phyloP scores from a whole-genome alignment of 2,329 filamentous ascomycete species.

The Cyphellophora attinorum region DNA sequence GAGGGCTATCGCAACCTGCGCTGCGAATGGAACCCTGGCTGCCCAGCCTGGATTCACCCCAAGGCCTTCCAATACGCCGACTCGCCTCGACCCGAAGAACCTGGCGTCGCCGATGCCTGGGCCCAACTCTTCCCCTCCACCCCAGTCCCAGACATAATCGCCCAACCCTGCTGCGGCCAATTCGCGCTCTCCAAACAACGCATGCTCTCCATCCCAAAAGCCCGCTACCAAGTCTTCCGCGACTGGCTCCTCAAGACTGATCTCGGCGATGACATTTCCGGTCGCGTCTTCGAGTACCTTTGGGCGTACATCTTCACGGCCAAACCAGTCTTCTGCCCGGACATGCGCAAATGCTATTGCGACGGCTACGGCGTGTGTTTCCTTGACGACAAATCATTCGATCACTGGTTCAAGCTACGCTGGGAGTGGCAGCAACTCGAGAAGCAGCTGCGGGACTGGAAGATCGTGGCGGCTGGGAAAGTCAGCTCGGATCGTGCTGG shows the following conservation, averaged over 20 bases:
- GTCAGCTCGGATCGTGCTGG: conserved; percentile 19
- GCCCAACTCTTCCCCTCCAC: conserved; percentile 36
- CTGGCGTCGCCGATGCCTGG: conserved; percentile 36
- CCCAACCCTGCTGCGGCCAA: conserved; percentile 55
- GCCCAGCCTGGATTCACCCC: conserved; percentile 49
- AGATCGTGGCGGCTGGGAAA: conserved; percentile 26
- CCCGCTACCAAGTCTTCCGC: conserved; percentile 47
- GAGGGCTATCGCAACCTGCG: conserved; percentile 53
- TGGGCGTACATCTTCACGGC: conserved; percentile 56
- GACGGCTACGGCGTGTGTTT: conserved; percentile 57
- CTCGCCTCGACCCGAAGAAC: conserved; percentile 36
- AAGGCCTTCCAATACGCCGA: conserved; percentile 27
- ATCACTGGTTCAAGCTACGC: conserved; percentile 39
- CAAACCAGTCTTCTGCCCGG: conserved; percentile 31
- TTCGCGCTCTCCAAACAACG: conserved; percentile 52
- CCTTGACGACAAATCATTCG: conserved; percentile 38
- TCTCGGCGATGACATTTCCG: conserved; percentile 45
- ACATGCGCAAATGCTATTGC: conserved; percentile 51
- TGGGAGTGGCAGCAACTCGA: conserved; percentile 31
- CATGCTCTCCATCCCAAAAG: conserved; percentile 43
- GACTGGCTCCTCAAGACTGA: conserved; percentile 53
- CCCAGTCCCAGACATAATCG: conserved; percentile 38
- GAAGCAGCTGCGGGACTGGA: conserved; percentile 32
- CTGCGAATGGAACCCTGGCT: conserved; percentile 49
- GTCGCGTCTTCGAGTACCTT: conserved; percentile 54